Evolutionary conservation across 352 stramenopile species (phyloP).

Genomic region (Phytophthora sp.): DNA sequence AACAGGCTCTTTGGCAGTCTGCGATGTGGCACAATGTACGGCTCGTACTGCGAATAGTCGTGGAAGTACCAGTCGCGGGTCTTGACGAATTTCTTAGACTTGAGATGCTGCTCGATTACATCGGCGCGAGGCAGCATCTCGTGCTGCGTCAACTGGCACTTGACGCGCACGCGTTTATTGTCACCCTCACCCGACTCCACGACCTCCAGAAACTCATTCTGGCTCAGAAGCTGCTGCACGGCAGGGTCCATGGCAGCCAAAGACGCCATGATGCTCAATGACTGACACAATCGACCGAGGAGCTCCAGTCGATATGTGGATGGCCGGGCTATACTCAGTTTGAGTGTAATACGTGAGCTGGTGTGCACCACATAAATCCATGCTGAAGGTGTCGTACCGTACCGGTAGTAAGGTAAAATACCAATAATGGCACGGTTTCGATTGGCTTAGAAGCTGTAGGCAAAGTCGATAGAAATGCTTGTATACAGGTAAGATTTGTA

Average conservation of each 20-base stretch:
- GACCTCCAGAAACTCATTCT: constrained; percentile 63
- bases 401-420: no score
- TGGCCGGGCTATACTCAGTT: constrained; percentile 6
- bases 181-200: constrained; percentile 55
- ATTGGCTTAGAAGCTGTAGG: no score
- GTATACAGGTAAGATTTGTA: no score
- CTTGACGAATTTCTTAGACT: constrained; percentile 85
- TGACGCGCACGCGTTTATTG: constrained; percentile 58
- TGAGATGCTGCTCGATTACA: constrained; percentile 66
- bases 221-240: constrained; percentile 50
- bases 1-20: constrained; percentile 83
- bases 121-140: constrained; percentile 75
- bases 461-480: no score
- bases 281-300: constrained; percentile 18
- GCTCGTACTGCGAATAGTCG: constrained; percentile 92
- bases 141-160: constrained; percentile 78
- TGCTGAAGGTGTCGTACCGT: no score
- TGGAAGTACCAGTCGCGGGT: constrained; percentile 88
- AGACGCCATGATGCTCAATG: constrained; percentile 12
- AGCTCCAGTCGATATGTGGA: constrained; percentile 32
- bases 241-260: constrained; percentile 37
- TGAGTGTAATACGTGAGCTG: background rate
- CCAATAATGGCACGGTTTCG: no score
- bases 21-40: constrained; percentile 90
- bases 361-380: constrained; percentile 6